Evolutionary conservation across 345 rosid genomes (phyloP), one percentile per base, ranked within the genome.

Genomic region (Excoecaria agallocha): DNA sequence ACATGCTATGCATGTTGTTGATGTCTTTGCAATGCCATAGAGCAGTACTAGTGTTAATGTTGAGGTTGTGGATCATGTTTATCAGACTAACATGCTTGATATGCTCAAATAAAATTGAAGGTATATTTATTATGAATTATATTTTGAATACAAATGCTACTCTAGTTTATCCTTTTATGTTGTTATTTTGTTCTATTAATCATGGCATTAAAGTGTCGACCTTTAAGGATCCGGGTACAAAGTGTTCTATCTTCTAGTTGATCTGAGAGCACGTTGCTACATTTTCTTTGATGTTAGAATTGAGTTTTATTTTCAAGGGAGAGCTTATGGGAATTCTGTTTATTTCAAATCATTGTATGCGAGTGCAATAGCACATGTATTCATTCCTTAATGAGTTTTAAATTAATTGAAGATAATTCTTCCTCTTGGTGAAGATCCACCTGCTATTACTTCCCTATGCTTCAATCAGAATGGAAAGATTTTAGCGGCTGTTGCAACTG

Each of bases 71-170:
- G 99, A 96, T 81, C 98, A 96, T 78, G 99, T 93, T 41, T 96
- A 91, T 75, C 99, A 96, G 84, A 96, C 97, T 52, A 93, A 91
- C 70, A 96, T 96, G 99, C 93, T 96, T 24, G 99, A 96, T 80
- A 96, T 96, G 99, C 98, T 96, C 74, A 96, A 96, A 79, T 97
- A 96, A 78, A 96, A 97, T 43, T 98, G 99, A 68, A 90, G 99
- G 98, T 90, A 78, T 25, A 65, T 64, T 54, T 55, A 24, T 8
- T 5, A 41, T 39, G 30, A 65, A n/a, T 65, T 65, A 41, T 35
- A 1, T 50, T 69, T 52, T n/a, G 17, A 38, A 41, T 51, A 7
- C 20, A 35, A 24, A 11, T n/a, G 20, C 37, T 69, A 15, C 59
- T 17, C 5, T 38, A 15, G 12, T 67, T n/a, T 19, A 37, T 46